A percentile compares a stretch with the other conserved stretches of the same genome.
Evolutionary conservation across 306 rosid species (phyloP).

Genomic region (Quillaja saponaria): DNA sequence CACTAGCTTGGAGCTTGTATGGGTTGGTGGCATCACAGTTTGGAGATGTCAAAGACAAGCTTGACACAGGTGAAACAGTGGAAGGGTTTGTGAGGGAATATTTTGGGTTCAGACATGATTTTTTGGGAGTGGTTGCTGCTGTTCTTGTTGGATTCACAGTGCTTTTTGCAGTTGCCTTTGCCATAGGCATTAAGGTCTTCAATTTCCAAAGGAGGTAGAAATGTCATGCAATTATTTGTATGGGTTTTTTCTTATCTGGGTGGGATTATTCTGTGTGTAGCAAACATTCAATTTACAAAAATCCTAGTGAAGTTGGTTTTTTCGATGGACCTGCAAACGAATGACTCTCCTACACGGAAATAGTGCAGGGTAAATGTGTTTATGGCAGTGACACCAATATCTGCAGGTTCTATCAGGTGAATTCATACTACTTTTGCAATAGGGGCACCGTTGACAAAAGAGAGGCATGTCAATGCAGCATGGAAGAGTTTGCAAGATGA

Average conservation of each 20-base stretch:
- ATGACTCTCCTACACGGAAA: neutral
- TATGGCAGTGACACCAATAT: neutral
- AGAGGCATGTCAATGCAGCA: slow-evolving; percentile 65
- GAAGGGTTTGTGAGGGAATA: slow-evolving; percentile 39
- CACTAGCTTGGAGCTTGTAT: slow-evolving; percentile 60
- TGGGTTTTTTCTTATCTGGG: too few species aligned
- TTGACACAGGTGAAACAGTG: slow-evolving; percentile 28
- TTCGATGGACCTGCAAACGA: neutral
- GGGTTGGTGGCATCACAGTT: slow-evolving; percentile 61
- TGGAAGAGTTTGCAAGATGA: slow-evolving; percentile 75
- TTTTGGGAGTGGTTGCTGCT: slow-evolving; percentile 47
- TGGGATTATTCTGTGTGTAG: too few species aligned
- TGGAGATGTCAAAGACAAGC: slow-evolving; percentile 42
- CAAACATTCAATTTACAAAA: too few species aligned
- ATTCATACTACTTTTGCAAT: slow-evolving; percentile 65
- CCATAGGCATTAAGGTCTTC: slow-evolving; percentile 34
- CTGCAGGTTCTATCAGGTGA: slow-evolving; percentile 81
- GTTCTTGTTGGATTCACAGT: slow-evolving; percentile 35
- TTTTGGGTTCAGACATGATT: slow-evolving; percentile 49
- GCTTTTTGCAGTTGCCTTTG: slow-evolving; percentile 39
- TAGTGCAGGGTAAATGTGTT: neutral
- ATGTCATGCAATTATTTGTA: too few species aligned
- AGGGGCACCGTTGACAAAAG: slow-evolving; percentile 97
- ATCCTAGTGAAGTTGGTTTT: too few species aligned
- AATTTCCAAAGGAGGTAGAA: too few species aligned